Percentiles rank a stretch among this genome's conserved stretches.
Conservation (phyloP, 768 basidiomycete genomes). For the Podaxis rugospora region DNA sequence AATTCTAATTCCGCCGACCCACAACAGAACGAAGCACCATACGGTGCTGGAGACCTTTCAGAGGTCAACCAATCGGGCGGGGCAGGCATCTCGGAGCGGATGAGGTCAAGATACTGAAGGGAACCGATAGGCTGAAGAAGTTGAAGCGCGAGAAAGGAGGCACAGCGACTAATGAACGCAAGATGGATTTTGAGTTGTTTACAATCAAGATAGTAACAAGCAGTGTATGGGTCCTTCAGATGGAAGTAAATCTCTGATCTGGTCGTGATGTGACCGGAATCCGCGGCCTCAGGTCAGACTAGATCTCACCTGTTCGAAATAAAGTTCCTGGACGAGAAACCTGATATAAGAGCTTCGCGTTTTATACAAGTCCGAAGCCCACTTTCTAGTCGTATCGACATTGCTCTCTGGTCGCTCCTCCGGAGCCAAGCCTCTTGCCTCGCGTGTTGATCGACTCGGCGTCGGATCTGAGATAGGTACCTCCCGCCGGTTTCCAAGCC, state of each 20-base stretch:
- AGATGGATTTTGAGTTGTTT: constrained; percentile 9
- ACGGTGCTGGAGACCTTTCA: constrained; percentile 24
- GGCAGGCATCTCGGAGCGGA: constrained; percentile 42
- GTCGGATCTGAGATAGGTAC: background rate
- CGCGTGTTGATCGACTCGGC: background rate
- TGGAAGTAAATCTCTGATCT: constrained; percentile 27
- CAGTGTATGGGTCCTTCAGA: background rate
- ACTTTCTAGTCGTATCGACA: constrained; percentile 1
- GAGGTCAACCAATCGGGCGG: constrained; percentile 44
- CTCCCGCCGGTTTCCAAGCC: background rate
- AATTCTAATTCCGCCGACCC: constrained; percentile 40
- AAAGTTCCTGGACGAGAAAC: constrained; percentile 19
- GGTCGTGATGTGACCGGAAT: constrained; percentile 19
- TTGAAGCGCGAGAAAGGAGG: constrained; percentile 25
- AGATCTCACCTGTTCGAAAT: constrained; percentile 20
- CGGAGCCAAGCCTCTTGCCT: background rate
- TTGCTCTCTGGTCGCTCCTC: background rate
- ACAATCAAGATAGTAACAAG: constrained; percentile 10
- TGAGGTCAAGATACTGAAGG: constrained; percentile 31
- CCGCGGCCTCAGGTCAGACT: constrained; percentile 22
- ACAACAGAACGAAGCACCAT: constrained; percentile 34
- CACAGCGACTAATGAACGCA: constrained; percentile 13
- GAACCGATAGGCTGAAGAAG: constrained; percentile 36
- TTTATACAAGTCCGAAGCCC: constrained; percentile 4
- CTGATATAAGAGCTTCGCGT: constrained; percentile 21